Evolutionary conservation across 1,139 yeast species (phyloP).

Genomic region (Yamadazyma songkhlaensis): DNA sequence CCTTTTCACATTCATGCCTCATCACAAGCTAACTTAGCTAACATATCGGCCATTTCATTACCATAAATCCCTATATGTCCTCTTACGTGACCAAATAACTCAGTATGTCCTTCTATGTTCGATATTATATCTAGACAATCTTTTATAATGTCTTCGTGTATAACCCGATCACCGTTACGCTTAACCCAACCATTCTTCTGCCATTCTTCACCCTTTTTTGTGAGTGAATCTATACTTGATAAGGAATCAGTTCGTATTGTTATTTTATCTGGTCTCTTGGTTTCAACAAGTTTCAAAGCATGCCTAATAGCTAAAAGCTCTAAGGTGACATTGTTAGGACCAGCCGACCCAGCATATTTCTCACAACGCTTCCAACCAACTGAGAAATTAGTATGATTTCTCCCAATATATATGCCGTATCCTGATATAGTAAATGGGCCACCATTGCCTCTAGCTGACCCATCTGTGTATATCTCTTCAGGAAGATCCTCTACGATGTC

Average conservation of each 20-base stretch:
- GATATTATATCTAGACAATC: constrained; percentile 20
- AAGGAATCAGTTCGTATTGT: constrained; percentile 55
- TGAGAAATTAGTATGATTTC: constrained; percentile 49
- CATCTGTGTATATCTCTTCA: constrained; percentile 57
- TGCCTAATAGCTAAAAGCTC: constrained; percentile 66
- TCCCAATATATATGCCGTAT: constrained; percentile 60
- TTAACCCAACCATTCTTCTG: constrained; percentile 50
- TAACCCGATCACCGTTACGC: constrained; percentile 42
- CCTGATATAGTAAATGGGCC: constrained; percentile 51
- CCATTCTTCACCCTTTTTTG: constrained; percentile 56
- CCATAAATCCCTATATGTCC: constrained; percentile 75
- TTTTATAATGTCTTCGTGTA: constrained; percentile 50
- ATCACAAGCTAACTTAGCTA: constrained; percentile 66
- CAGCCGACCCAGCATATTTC: constrained; percentile 30
- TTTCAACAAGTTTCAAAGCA: constrained; percentile 40
- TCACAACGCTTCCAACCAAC: constrained; percentile 26
- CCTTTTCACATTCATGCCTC: no score
- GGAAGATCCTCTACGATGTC: background rate
- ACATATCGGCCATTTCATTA: constrained; percentile 71
- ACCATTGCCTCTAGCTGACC: constrained; percentile 60
- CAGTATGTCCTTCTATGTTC: constrained; percentile 22
- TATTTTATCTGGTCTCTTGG: constrained; percentile 8
- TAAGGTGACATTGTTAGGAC: constrained; percentile 77
- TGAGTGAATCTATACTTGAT: constrained; percentile 49
- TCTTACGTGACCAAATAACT: constrained; percentile 54